Conservation (phyloP, 2,329 filamentous ascomycete genomes). For the Epichloe baconii region DNA sequence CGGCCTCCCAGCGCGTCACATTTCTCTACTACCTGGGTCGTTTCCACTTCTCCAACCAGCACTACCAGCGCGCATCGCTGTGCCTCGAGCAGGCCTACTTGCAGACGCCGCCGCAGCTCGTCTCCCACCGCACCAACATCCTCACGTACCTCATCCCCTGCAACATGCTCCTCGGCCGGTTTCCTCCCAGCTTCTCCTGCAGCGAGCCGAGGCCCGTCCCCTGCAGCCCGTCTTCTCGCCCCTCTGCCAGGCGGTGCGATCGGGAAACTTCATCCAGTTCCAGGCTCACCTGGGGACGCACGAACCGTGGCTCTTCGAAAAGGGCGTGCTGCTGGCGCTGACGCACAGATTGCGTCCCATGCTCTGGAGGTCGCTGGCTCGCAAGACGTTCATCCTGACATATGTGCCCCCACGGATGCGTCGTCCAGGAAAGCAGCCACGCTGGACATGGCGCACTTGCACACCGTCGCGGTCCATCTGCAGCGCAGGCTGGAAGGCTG, state of each 20-base stretch:
- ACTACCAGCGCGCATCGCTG: conserved; percentile 64
- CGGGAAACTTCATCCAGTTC: conserved; percentile 63
- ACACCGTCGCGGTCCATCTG: conserved; percentile 48
- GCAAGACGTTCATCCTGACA: conserved; percentile 64
- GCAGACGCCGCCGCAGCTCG: conserved; percentile 48
- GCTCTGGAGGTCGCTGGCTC: conserved; percentile 71
- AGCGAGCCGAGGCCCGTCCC: conserved; percentile 47
- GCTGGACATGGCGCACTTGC: conserved; percentile 57
- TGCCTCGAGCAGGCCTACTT: conserved; percentile 70
- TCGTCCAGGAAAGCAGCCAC: conserved; percentile 54
- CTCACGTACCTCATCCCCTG: conserved; percentile 72
- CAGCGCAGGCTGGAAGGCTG: conserved; percentile 52
- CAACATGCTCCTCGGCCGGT: conserved; percentile 74
- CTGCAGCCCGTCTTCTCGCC: conserved; percentile 57
- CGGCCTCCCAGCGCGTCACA: conserved; percentile 75
- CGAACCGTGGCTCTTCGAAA: conserved; percentile 61
- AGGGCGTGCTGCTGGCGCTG: conserved; percentile 63
- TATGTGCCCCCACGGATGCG: conserved; percentile 49
- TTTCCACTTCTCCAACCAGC: conserved; percentile 74
- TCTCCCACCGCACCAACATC: conserved; percentile 64
- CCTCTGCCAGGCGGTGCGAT: conserved; percentile 57
- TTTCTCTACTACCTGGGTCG: conserved; percentile 91
- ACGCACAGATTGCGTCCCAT: conserved; percentile 66
- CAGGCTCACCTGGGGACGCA: conserved; percentile 52
- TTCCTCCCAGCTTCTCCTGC: conserved; percentile 54